Base-by-base conservation (phyloP, 768 basidiomycete genomes). In the Rhodotorula graminis region DNA sequence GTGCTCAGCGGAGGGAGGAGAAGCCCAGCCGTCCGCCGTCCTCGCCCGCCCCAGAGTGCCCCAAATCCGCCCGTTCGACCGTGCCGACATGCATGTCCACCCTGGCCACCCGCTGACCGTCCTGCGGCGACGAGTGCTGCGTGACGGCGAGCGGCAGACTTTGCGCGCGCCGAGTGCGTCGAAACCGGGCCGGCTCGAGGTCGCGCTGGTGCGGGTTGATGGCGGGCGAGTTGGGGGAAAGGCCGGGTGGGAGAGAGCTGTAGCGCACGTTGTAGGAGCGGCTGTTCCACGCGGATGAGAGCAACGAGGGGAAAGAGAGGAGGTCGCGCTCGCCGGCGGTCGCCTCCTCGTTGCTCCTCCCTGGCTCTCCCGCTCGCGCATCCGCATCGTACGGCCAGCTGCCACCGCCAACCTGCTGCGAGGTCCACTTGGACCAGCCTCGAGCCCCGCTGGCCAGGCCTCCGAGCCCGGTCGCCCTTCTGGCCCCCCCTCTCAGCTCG, bases 241-340 rank as follows among this genome's bases (percentile, higher is more conserved):
- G 37, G 37, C 37, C 37, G 37, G 9, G 37, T 37, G n/a, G 8
- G 6, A 15, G 29, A 14, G 42, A 61, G 44, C 29, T 6, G 27
- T 25, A 58, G 18, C 67, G 50, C 53, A 67, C 67, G 60, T 40
- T 52, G 57, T 61, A 67, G 27, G 57, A 50, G 65, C 58, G 58
- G 58, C 47, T 52, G 50, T 55, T 61, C 33, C 50, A 33, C 58
- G 27, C 31, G 44, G 49, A 55, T 23, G n/a, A 61, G n/a, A 40
- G 50, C 59, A 67, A 59, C 44, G 67, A 21, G 50, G 6, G 40
- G 31, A 61, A 61, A n/a, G 21, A 10, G 50, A 23, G 16, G n/a
- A 7, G 50, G 23, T 52, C 50, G 50, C 50, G 50, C 53, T 55
- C 53, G n/a, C 27, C n/a, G 4, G n/a, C 53, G 18, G 23, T 25